Percentiles rank a stretch among this genome's conserved stretches.
Conservation (phyloP, 306 rosid species). For the Senna siamea region DNA sequence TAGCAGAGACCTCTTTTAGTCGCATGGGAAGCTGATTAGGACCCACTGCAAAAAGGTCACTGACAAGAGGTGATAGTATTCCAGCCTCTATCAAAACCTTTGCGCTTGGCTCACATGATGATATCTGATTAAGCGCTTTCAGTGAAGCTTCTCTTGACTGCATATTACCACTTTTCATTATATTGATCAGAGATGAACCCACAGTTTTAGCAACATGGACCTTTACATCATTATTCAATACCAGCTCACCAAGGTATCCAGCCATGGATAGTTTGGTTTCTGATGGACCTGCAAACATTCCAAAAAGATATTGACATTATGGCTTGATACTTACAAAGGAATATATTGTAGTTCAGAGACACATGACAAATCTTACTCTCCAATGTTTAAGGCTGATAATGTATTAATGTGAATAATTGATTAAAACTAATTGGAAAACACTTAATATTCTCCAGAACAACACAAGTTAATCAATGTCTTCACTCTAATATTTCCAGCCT, state of each 20-base stretch:
- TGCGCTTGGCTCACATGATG: slow-evolving; percentile 88
- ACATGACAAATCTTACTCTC: slow-evolving; percentile 27
- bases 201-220: slow-evolving; percentile 80
- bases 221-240: slow-evolving; percentile 79
- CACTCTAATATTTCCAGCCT: slow-evolving; percentile 33
- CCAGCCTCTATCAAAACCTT: slow-evolving; percentile 89
- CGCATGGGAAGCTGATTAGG: slow-evolving; percentile 81
- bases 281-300: slow-evolving; percentile 77
- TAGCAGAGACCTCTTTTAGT: slow-evolving; percentile 89
- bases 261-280: slow-evolving; percentile 93
- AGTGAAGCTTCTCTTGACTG: slow-evolving; percentile 91
- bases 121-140: slow-evolving; percentile 92
- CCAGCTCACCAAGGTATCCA: slow-evolving; percentile 86
- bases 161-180: slow-evolving; percentile 80
- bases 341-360: slow-evolving; percentile 27
- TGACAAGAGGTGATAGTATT: slow-evolving; percentile 92
- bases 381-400: slow-evolving; percentile 14
- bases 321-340: slow-evolving; percentile 9
- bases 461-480: background rate
- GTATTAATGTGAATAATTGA: slow-evolving; percentile 23
- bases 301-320: slow-evolving; percentile 37
- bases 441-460: slow-evolving; percentile 17
- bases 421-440: slow-evolving; percentile 20
- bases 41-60: slow-evolving; percentile 91
- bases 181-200: slow-evolving; percentile 81